Conservation (phyloP, 2,329 filamentous ascomycete genomes). For the Escovopsis weberi region DNA sequence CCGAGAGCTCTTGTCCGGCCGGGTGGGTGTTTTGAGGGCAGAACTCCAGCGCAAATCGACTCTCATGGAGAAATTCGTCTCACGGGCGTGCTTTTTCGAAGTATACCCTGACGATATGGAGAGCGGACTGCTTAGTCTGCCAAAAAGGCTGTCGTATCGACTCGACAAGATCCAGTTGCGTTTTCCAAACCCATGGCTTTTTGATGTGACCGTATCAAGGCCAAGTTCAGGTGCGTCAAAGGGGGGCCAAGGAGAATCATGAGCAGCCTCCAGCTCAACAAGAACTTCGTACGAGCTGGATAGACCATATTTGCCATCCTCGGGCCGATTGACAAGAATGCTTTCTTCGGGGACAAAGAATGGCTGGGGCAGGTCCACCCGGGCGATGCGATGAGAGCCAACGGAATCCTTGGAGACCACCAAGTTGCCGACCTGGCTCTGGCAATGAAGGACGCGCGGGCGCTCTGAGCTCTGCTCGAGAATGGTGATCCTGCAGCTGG, state of each 20-base stretch:
- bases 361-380: slow-evolving; percentile 32
- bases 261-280: slow-evolving; percentile 37
- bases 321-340: slow-evolving; percentile 32
- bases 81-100: slow-evolving; percentile 10
- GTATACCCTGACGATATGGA: slow-evolving; percentile 13
- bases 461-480: slow-evolving; percentile 20
- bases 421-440: slow-evolving; percentile 39
- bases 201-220: slow-evolving; percentile 9
- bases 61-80: slow-evolving; percentile 33
- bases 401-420: slow-evolving; percentile 33
- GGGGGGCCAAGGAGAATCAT: slow-evolving; percentile 38
- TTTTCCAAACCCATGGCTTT: slow-evolving; percentile 9
- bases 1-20: slow-evolving; percentile 27
- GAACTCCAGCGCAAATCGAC: slow-evolving; percentile 33
- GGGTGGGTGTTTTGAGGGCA: slow-evolving; percentile 20
- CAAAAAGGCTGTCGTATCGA: slow-evolving; percentile 26
- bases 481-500: slow-evolving; percentile 24
- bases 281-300: slow-evolving; percentile 35
- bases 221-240: slow-evolving; percentile 23
- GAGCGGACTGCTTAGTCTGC: slow-evolving; percentile 23
- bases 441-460: slow-evolving; percentile 33
- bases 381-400: slow-evolving; percentile 30
- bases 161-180: slow-evolving; percentile 26
- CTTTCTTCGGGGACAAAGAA: slow-evolving; percentile 39
- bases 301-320: slow-evolving; percentile 31